Conservation (phyloP, 139 green algal genomes). For the Chlamydomonas applanata region DNA sequence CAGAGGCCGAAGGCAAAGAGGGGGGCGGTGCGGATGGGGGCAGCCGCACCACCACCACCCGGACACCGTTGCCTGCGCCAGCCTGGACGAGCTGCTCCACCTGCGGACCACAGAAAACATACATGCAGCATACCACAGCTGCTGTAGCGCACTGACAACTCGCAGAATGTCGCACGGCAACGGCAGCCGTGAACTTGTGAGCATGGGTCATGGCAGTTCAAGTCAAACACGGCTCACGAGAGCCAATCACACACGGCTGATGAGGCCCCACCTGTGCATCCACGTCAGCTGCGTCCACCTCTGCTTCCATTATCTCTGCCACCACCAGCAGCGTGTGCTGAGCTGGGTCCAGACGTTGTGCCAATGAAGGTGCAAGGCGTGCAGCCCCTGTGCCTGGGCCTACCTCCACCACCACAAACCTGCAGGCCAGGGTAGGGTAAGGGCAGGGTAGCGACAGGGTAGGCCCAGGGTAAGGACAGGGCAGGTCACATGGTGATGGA, state of each 20-base stretch:
- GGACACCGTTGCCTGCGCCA: too few species aligned
- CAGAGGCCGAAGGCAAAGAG: too few species aligned
- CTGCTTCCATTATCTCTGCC: neutral
- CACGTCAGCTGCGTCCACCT: too few species aligned
- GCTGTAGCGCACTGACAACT: neutral
- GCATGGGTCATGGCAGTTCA: neutral
- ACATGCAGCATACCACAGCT: too few species aligned
- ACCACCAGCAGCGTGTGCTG: constrained; percentile 6
- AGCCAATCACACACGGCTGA: neutral
- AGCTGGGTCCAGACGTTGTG: neutral
- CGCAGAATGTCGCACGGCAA: neutral
- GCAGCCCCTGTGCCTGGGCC: neutral
- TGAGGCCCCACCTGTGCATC: too few species aligned
- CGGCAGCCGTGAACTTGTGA: neutral
- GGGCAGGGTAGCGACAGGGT: neutral
- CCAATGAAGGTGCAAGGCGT: neutral
- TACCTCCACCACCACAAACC: neutral
- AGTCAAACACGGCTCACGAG: too few species aligned
- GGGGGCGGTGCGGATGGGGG: too few species aligned
- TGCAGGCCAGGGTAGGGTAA: neutral
- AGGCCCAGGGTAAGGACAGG: neutral
- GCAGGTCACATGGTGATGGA: neutral
- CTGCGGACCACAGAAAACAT: too few species aligned
- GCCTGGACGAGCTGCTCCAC: too few species aligned
- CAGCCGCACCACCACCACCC: too few species aligned